Base-by-base conservation (phyloP, 2,329 filamentous ascomycete genomes). In the Microsporum ferrugineum region DNA sequence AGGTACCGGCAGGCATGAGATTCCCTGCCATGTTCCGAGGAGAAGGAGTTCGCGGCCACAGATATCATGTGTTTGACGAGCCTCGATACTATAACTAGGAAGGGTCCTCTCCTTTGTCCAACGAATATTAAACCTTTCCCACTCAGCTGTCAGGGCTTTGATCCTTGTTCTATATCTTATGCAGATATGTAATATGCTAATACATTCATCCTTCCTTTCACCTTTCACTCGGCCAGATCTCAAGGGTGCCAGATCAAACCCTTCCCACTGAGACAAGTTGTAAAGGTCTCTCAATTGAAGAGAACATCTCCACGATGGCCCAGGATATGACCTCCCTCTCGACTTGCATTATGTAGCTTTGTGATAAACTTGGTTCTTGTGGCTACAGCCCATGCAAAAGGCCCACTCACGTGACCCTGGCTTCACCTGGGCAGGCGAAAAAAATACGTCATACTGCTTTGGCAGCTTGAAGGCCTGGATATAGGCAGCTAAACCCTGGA, bases 21-120 rank as follows among this genome's bases (percentile, higher is more conserved):
- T 99, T 97, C 80, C 94, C 94, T 0, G 81, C 81, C 12, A 71
- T 94, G 73, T 96, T 99, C 77, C 84, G 83, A 66, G 92, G 91
- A 0, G 75, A 91, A 65, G 94, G 94, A 55, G 89, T 96, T 3
- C 81, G 94, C 63, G 94, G 89, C 3, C 94, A 99, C 75, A 78
- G 81, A 63, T 99, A 97, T 75, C 94, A 99, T 74, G 94, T 97
- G 34, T 97, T 99, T 75, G 82, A 96, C 67, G 89, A 95, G 77
- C 91, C 91, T 57, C 82, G 88, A 71, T 96, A 94, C 65, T 79
- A 75, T 71, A 70, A 74, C 62, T 78, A 71, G 69, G 53, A 41
- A 8, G 27, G 29, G 14, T 6, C 23, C 36, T 10, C 5, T 31
- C 53, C 23, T 38, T 53, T 34, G 31, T 55, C n/a, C 51, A n/a